A percentile compares a stretch with the other conserved stretches of the same genome.
Conservation (phyloP, 2,329 filamentous ascomycete genomes). For the Venturia asperata region DNA sequence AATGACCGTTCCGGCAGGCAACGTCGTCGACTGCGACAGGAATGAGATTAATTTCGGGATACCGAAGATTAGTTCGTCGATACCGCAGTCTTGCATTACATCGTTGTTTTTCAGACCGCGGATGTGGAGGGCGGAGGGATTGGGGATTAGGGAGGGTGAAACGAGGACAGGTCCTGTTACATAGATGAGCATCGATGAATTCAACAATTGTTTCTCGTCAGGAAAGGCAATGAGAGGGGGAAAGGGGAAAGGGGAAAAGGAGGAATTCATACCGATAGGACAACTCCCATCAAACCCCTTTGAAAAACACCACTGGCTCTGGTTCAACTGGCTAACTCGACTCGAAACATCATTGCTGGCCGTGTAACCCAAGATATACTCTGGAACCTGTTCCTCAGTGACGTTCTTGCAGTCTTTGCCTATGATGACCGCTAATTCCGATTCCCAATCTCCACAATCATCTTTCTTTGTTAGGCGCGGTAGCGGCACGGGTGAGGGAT, state of each 20-base stretch:
- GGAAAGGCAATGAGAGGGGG: no score
- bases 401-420: slow-evolving; percentile 49
- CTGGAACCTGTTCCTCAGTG: slow-evolving; percentile 49
- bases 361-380: slow-evolving; percentile 67
- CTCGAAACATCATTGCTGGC: slow-evolving; percentile 76
- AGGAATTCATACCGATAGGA: slow-evolving; percentile 37
- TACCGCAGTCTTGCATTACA: slow-evolving; percentile 37
- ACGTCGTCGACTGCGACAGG: slow-evolving; percentile 40
- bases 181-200: not conserved
- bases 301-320: slow-evolving; percentile 48
- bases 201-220: not conserved
- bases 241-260: not conserved
- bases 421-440: slow-evolving; percentile 52
- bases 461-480: slow-evolving; percentile 48
- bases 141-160: slow-evolving; percentile 27
- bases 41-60: slow-evolving; percentile 38
- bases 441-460: slow-evolving; percentile 53
- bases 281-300: slow-evolving; percentile 42
- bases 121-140: slow-evolving; percentile 31
- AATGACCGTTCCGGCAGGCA: slow-evolving; percentile 41
- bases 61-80: slow-evolving; percentile 43
- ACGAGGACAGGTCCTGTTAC: slow-evolving; percentile 32
- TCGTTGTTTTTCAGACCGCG: slow-evolving; percentile 40
- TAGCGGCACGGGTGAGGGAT: slow-evolving; percentile 41
- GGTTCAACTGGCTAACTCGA: slow-evolving; percentile 39